Evolutionary conservation across 2,329 filamentous ascomycete species (phyloP), one percentile per base, ranked within the genome.

Genomic region (Venturia carpophila): DNA sequence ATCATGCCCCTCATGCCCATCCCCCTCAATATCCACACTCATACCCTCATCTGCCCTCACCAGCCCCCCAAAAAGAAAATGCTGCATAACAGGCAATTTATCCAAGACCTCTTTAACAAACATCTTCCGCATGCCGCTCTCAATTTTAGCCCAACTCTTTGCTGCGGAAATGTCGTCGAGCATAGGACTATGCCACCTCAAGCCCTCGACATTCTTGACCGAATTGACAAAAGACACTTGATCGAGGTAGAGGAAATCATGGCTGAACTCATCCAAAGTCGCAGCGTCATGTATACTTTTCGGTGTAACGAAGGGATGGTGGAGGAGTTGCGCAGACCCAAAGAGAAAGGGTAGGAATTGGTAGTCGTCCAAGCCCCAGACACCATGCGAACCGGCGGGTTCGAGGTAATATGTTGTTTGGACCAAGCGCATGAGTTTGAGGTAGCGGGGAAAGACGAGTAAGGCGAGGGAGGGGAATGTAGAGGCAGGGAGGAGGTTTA

Each of bases 161-260:
- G 93, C 89, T 1, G 91, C 87, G 3, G 90, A 94, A 69, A 99
- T 99, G 74, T 99, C 94, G 73, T 99, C 94, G 21, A 99, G 84
- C 95, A 99, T 97, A 3, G 95, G 94, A 68, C 88, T 92, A 72
- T 99, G 95, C 94, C 94, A 99, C 56, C 94, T 84, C 67, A 99
- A 79, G 1, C 92, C 93, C 72, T 95, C 91, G 66, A 97, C 92
- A 1, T 91, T 96, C 80, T 99, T 99, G 66, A 96, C 95, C 70
- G 87, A 90, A 77, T 97, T 97, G 66, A 99, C 93, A 77, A 96
- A 99, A 63, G 84, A 83, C 34, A 99, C 91, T 76, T 97, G 94
- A 63, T 92, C 89, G 0, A 99, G 84, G 71, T 99, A 99, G 66
- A 99, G 79, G 72, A 88, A 99, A 65, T 96, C 90, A 65, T 83